A percentile compares a stretch with the other conserved stretches of the same genome.
These are phyloP conservation scores for Knoxia roxburghii DNA, from an alignment of 257 asterid genomes.

Conservation along the genomic window DNA sequence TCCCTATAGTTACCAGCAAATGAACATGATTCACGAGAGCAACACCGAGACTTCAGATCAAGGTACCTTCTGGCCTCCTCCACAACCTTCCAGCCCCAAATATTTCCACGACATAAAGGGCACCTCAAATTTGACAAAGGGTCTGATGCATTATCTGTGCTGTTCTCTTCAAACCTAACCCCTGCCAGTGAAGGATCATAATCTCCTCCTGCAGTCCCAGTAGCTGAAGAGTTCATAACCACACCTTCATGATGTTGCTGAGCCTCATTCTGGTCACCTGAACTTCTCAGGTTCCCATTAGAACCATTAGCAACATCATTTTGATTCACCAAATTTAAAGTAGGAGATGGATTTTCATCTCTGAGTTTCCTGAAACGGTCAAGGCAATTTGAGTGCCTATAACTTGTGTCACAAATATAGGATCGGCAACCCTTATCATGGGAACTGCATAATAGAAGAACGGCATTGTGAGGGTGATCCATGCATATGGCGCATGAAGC, in stretches of 20 bases:
- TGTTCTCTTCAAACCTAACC: slow-evolving; percentile 28
- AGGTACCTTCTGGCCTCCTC: slow-evolving; percentile 77
- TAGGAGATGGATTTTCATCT: slow-evolving; percentile 38
- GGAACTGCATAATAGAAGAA: slow-evolving; percentile 84
- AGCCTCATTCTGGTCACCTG: slow-evolving; percentile 17
- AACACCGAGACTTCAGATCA: slow-evolving; percentile 59
- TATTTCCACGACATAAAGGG: slow-evolving; percentile 81
- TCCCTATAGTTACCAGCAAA: slow-evolving; percentile 66
- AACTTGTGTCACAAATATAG: slow-evolving; percentile 90
- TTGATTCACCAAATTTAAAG: slow-evolving; percentile 18
- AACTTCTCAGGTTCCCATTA: slow-evolving; percentile 20
- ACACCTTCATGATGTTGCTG: slow-evolving; percentile 13
- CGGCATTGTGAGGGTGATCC: slow-evolving; percentile 84
- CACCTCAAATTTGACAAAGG: slow-evolving; percentile 49
- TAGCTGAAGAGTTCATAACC: slow-evolving; percentile 16
- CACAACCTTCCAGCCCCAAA: slow-evolving; percentile 71
- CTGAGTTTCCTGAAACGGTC: slow-evolving; percentile 75
- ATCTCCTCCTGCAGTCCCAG: slow-evolving; percentile 4
- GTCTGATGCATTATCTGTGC: slow-evolving; percentile 30
- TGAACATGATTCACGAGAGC: slow-evolving; percentile 74
- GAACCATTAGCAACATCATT: slow-evolving; percentile 15
- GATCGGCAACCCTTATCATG: slow-evolving; percentile 84
- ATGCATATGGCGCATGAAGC: slow-evolving; percentile 88
- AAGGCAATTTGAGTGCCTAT: slow-evolving; percentile 84
- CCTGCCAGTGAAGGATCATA: slow-evolving; percentile 19